Evolutionary conservation across 2,329 filamentous ascomycete species (phyloP).

Genomic region (Claviceps cyperi): DNA sequence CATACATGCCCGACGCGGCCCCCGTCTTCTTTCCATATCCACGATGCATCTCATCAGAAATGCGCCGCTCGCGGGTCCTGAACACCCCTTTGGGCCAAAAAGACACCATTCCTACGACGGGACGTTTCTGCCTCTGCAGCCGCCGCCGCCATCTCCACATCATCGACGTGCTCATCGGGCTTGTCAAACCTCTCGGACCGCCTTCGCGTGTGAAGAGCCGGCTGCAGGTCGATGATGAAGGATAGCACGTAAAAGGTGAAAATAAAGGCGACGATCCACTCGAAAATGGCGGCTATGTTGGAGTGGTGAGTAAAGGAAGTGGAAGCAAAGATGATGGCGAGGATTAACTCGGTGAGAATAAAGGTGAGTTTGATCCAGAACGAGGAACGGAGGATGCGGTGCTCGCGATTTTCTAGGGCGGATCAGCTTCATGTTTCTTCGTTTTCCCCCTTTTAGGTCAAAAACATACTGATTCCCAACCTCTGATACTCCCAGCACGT

Average conservation of each 20-base stretch:
- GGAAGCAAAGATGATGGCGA: conserved; percentile 60
- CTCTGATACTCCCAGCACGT: conserved; percentile 84
- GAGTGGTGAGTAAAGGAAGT: conserved; percentile 32
- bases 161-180: conserved; percentile 12
- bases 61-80: background rate
- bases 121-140: background rate
- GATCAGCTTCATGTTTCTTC: background rate
- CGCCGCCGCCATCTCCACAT: conserved; percentile 10
- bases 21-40: too few relatives aligned
- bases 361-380: conserved; percentile 85
- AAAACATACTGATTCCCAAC: conserved; percentile 51
- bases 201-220: conserved; percentile 49
- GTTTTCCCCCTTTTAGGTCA: background rate
- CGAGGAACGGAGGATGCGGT: conserved; percentile 57
- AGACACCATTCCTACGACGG: background rate
- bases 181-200: conserved; percentile 17
- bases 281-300: conserved; percentile 62
- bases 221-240: conserved; percentile 77
- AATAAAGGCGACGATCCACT: conserved; percentile 66
- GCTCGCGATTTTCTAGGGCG: conserved; percentile 53
- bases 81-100: background rate
- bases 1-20: too few relatives aligned
- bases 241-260: conserved; percentile 81
- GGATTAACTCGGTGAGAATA: conserved; percentile 61
- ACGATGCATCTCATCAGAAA: background rate